Base-by-base conservation (phyloP, 768 basidiomycete species). In the Auricularia sp. region DNA sequence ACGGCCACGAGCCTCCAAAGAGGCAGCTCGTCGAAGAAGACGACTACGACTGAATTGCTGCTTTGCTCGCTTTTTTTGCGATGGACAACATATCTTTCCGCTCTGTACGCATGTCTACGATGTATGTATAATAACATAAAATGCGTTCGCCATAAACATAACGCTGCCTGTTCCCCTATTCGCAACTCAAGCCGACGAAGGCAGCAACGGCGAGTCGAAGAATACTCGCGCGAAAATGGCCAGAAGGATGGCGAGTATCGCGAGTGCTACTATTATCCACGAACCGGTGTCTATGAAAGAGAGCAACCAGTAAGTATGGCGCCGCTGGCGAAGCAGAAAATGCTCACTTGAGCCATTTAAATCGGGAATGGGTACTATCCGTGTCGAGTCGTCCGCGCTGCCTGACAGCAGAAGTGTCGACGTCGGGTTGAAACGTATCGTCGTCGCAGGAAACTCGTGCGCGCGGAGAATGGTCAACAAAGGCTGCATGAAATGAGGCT, bases 371-470 rank as follows among this genome's bases (percentile, higher is more conserved):
- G 78, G 80, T 36, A 95, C 83, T 54, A 94, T 78, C 35, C 95
- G 84, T 21, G 98, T 77, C 2, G 89, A 85, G 73, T 91, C 94
- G 76, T 98, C 96, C 7, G 92, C 90, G 69, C 94, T 94, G 18
- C 90, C 95, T 4, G 92, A 92, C 21, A 95, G 83, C 3, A 99
- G 81, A 13, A 95, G 68, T n/a, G 80, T 84, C 13, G 88, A 86
- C 5, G 85, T 80, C 1, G 94, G 88, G 72, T 89, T 96, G 80
- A 99, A 99, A 65, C 83, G 84, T 64, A 99, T 76, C 3, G 90
- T 86, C 1, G 97, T 98, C 4, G 92, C 85, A 3, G 97, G 91
- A 74, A 98, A 94, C 66, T 95, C 94, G 74, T 98, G 96, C 0
- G 97, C 91, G 75, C 91, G 92, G 65, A 98, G 79, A 67, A 99